Percentiles rank a stretch among this genome's conserved stretches.
phyloP scores from a whole-genome alignment of 768 basidiomycete genomes.

The Auricularia sp. region DNA sequence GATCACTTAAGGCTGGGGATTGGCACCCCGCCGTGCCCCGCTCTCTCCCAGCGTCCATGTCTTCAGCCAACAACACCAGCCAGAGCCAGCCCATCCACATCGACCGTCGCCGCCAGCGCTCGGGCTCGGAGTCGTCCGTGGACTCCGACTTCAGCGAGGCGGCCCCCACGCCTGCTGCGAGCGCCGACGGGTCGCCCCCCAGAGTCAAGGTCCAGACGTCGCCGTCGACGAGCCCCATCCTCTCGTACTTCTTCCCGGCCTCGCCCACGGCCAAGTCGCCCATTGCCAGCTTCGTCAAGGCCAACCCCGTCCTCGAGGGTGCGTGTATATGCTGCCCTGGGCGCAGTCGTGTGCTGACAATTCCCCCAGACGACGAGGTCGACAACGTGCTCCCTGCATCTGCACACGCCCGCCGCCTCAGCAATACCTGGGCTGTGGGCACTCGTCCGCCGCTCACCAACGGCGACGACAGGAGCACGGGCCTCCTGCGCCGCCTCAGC shows the following conservation, averaged over 20 bases:
- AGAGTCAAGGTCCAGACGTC: constrained; percentile 11
- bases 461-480: constrained; percentile 54
- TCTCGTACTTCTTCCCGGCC: constrained; percentile 57
- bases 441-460: constrained; percentile 17
- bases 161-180: constrained; percentile 28
- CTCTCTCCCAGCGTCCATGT: background rate
- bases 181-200: constrained; percentile 21
- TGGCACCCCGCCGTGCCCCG: background rate
- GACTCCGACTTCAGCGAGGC: constrained; percentile 3
- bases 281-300: constrained; percentile 44
- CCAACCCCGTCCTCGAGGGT: constrained; percentile 56
- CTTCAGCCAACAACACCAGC: constrained; percentile 18
- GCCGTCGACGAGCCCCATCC: constrained; percentile 56
- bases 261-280: constrained; percentile 41
- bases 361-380: constrained; percentile 23
- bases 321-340: constrained; percentile 7
- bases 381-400: constrained; percentile 32
- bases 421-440: constrained; percentile 30
- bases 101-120: constrained; percentile 38
- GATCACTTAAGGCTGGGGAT: background rate
- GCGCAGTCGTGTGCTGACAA: background rate
- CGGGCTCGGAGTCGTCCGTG: constrained; percentile 30
- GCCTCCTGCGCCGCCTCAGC: constrained; percentile 65
- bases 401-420: constrained; percentile 51
- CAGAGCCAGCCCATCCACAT: constrained; percentile 63